Evolutionary conservation across 768 basidiomycete species (phyloP).

Genomic region (Pisolithus albus): DNA sequence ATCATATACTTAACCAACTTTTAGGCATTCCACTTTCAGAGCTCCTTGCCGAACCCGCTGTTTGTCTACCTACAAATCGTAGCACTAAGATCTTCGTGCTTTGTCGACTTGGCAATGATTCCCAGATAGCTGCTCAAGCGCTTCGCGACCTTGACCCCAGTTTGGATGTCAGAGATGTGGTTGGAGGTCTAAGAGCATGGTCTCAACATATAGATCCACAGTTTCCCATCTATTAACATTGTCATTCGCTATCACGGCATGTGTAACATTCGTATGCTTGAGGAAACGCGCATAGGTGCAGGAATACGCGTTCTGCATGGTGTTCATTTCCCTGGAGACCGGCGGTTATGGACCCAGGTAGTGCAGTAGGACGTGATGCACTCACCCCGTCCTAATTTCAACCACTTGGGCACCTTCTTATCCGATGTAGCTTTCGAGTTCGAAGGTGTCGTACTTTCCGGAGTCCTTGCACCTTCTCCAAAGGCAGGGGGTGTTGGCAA

Average conservation of each 20-base stretch:
- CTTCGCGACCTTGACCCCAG: constrained; percentile 18
- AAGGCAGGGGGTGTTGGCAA: constrained; percentile 55
- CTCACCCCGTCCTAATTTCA: constrained; percentile 62
- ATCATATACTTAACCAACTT: constrained; percentile 3
- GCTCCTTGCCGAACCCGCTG: constrained; percentile 55
- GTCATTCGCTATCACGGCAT: background rate
- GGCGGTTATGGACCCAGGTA: background rate
- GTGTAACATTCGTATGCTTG: background rate
- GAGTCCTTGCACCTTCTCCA: constrained; percentile 7
- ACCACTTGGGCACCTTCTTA: constrained; percentile 73
- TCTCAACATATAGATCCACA: constrained; percentile 58
- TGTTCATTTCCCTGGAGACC: constrained; percentile 15
- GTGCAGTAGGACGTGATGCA: background rate
- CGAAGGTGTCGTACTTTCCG: constrained; percentile 1
- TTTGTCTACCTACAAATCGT: constrained; percentile 27
- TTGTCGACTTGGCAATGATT: constrained; percentile 91
- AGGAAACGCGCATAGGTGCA: background rate
- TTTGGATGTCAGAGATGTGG: constrained; percentile 52
- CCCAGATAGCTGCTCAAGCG: constrained; percentile 71
- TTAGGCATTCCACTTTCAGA: constrained; percentile 69
- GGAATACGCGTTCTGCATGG: background rate
- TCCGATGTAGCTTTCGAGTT: constrained; percentile 21
- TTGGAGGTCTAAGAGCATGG: constrained; percentile 84
- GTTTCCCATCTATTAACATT: constrained; percentile 73
- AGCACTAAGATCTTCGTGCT: constrained; percentile 45